Evolutionary conservation across 2,329 filamentous ascomycete genomes (phyloP), one percentile per base, ranked within the genome.

Genomic region (Beauveria rudraprayagi): DNA sequence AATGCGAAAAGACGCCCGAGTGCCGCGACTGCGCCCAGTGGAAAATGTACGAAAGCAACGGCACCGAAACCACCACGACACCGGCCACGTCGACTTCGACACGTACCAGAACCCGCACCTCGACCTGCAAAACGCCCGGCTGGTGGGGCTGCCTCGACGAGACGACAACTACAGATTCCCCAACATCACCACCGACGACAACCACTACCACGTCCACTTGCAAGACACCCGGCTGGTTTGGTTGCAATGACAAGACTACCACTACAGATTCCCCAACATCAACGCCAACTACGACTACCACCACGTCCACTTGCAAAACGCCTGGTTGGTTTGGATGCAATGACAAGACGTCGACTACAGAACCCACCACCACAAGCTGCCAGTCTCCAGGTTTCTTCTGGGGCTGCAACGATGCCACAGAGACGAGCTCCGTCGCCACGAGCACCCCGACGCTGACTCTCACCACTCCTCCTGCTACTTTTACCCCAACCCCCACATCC

Each of bases 41-140:
- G 94, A 95, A 96, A 69, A 96, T 92, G 79, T 95, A 91, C 70
- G 88, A 92, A 73, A 96, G 92, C 72, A 97, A 97, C 71, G 89
- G 89, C 34, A 94, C 90, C 1, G 88, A 92, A 65, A 82, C 80
- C 1, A 91, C 86, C 0, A 89, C 88, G 0, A 85, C 85, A 9
- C 41, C 61, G 1, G 24, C 16, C 19, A 56, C 60, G 11, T 61
- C 60, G 6, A 63, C 61, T 5, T 56, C 61, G 17, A 85, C 83
- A 3, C 82, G 82, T 48, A 89, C 85, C 3, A 82, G 91, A 43
- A 96, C 92, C 0, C 82, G 91, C 50, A 96, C 92, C 0, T 86
- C 87, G 60, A 96, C 91, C 0, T 96, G 92, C 75, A 83, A 94
- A 73, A 96, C 92, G 1, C 92, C 92, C 30, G 91, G 92, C 5